Evolutionary conservation across 768 basidiomycete species (phyloP), one percentile per base, ranked within the genome.

Genomic region (Podaxis rugospora): DNA sequence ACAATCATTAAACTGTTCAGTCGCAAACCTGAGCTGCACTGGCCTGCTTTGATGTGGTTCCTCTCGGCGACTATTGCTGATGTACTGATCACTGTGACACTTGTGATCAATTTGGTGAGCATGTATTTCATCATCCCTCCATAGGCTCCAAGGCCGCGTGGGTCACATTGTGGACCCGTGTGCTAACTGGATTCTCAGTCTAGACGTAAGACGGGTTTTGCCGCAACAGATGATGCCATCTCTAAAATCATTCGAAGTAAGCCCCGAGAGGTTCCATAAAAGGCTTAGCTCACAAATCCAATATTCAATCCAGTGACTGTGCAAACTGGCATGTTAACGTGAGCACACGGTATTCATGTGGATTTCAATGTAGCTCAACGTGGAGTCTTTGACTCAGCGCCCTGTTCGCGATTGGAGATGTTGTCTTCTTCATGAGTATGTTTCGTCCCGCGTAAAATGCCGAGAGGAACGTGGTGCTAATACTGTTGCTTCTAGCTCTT

Each of bases 371-470:
- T 27, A 50, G 18, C 21, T 42, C 36, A 51, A 0, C 23, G 5
- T 36, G 23, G 39, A 13, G 6, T 36, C 25, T 50, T 57, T 23
- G n/a, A 14, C 50, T 1, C 54, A 78, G 77, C 3, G 74, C 77
- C 0, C 65, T 78, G 37, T 78, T 75, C 59, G 78, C 77, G 0
- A 69, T 76, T 49, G 73, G 76, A 37, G 77, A 78, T 63, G 75
- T 80, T 16, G 66, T 78, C 46, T 78, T 76, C 61, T 80, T 80
- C 63, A 76, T 78, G 77, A 74, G 77, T 78, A 63, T 64, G 74
- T 71, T 7, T 1, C 21, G 23, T 51, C 49, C 37, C 56, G 14
- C 36, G 40, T 55, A 32, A 44, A 60, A 23, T 35, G 37, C 11
- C 10, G n/a, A 27, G 40, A n/a, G 21, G 9, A 14, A 16, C 5